Evolutionary conservation across 495 filamentous ascomycete species (phyloP), one percentile per base, ranked within the genome.

Genomic region (Daldinia vernicosa): DNA sequence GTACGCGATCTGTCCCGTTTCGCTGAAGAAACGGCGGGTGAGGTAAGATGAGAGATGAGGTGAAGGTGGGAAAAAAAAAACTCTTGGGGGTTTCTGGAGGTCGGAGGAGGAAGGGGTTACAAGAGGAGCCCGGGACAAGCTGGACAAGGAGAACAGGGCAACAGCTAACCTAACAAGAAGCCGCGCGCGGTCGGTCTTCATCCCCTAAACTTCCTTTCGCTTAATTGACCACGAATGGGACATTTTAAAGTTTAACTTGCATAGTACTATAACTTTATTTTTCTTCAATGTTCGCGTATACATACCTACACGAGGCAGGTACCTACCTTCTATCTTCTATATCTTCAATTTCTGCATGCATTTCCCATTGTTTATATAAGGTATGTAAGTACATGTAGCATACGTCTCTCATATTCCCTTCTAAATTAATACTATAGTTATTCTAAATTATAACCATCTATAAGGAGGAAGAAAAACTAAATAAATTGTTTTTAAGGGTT

Each of bases 21-120:
- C 40, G 59, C 67, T 50, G 37, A 43, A 47, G 68, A 54, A 58
- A 56, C 40, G 69, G 69, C 15, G 69, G 33, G 40, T 60, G 58
- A 63, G 39, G 14, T 40, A 37, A 39, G 32, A 45, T 54, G 50
- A 58, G 33, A 61, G 60, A 66, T 63, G 67, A 67, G 54, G 58
- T 71, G 59, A 68, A 60, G 56, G 47, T 43, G 45, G 47, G 27
- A 45, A 59, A 60, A 66, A 59, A 60, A 66, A 67, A 54, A 45
- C 54, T 57, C 53, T 71, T 24, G 52, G 43, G 58, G 39, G 1
- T 51, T 53, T 60, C 40, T 39, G 57, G 62, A 66, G 40, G 61
- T 65, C 57, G 50, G 50, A 53, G 24, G 26, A 53, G 50, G 54
- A 57, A 35, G 54, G 54, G 54, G 54, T 26, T 12, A 43, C 47